phyloP scores from a whole-genome alignment of 129 eudicot species.

The Scalesia atractyloides region DNA sequence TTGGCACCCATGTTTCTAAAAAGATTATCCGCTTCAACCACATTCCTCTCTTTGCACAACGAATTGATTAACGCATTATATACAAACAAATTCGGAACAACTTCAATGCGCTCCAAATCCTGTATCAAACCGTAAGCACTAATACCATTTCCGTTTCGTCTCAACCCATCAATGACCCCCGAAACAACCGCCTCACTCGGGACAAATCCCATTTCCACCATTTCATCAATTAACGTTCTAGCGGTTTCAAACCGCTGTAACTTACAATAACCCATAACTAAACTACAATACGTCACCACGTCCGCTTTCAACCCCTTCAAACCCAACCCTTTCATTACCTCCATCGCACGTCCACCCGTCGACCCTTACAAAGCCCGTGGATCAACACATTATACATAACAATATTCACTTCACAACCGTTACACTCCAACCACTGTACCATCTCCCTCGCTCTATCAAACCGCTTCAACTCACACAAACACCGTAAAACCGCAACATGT shows the following conservation, averaged over 20 bases:
- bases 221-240: slow-evolving; percentile 51
- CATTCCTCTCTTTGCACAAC: slow-evolving; percentile 61
- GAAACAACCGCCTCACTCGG: slow-evolving; percentile 76
- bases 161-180: slow-evolving; percentile 70
- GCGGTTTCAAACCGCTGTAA: slow-evolving; percentile 41
- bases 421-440: slow-evolving; percentile 42
- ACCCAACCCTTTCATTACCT: slow-evolving; percentile 44
- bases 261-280: slow-evolving; percentile 66
- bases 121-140: slow-evolving; percentile 58
- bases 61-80: slow-evolving; percentile 71
- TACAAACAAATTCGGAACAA: slow-evolving; percentile 57
- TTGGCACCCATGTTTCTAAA: slow-evolving; percentile 52
- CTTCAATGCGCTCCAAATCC: slow-evolving; percentile 43
- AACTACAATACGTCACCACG: slow-evolving; percentile 70
- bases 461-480: slow-evolving; percentile 74
- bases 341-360: slow-evolving; percentile 58
- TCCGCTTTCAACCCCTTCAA: slow-evolving; percentile 67
- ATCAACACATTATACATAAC: slow-evolving; percentile 74
- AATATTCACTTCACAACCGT: slow-evolving; percentile 48
- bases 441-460: slow-evolving; percentile 55
- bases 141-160: slow-evolving; percentile 58
- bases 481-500: slow-evolving; percentile 51
- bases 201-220: slow-evolving; percentile 62
- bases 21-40: slow-evolving; percentile 59
- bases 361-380: slow-evolving; percentile 71